Base-by-base conservation (phyloP, 2,329 filamentous ascomycete species). In the Colletotrichum orbiculare region DNA sequence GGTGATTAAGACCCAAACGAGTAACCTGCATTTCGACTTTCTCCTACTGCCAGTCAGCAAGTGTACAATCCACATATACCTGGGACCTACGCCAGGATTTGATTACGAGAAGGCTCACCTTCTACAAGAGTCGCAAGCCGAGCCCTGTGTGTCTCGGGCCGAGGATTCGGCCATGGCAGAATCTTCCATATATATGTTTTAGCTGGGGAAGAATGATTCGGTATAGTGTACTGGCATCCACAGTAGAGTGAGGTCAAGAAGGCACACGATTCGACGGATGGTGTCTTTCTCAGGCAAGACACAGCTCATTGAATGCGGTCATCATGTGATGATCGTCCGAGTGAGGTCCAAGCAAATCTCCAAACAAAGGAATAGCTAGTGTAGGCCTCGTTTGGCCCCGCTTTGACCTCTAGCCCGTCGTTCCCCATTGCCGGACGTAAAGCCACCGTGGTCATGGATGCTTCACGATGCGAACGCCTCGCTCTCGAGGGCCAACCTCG, bases 81-180 rank as follows among this genome's bases (percentile, higher is more conserved):
- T 17, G 17, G 17, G 17, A 17, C 17, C 17, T 17, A 17, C 17
- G 17, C 17, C 17, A 8, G 8, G 43, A 2, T 46, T 10, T 7
- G 11, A 5, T n/a, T 54, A 25, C 2, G 3, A 15, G 11, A 12
- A 54, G 2, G 17, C 50, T 43, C 34, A 42, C 50, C 9, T 54
- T 54, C 50, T 54, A 43, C 50, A 54, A 33, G 35, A 37, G 8
- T 42, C 39, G 15, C 50, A 54, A 4, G 39, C 50, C 6, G 50
- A 42, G 25, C 39, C 25, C 35, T 33, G 12, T 4, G 38, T 39
- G 12, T 15, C 39, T 9, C 13, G 38, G 17, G 17, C 9, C n/a
- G 12, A 13, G 2, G 25, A 35, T 11, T 5, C 6, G n/a, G 46
- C 3, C 2, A 6, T 12, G 11, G 8, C 11, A 4, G 25, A 13